Evolutionary conservation across 1,284 basidiomycete species (phyloP), one percentile per base, ranked within the genome.

Genomic region (Vanrija humicola): DNA sequence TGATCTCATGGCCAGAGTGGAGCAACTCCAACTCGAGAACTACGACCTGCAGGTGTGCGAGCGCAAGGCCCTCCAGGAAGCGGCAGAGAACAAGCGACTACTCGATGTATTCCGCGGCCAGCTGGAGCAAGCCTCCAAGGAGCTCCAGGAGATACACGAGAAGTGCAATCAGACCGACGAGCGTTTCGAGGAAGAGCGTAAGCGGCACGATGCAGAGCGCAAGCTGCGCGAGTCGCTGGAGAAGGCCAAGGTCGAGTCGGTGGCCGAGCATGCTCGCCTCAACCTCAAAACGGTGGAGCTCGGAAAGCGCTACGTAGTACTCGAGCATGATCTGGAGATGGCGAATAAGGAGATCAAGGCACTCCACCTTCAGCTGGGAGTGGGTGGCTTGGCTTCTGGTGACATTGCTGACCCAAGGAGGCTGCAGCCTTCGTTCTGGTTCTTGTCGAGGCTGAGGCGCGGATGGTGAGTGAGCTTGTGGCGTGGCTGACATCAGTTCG

Each of bases 271-370:
- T 9, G 23, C 21, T 15, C 3, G 15, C 16, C 21, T 38, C 26
- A 29, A 52, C 43, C 26, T n/a, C 38, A 48, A 48, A 40, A 34
- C 34, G 12, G 34, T 34, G 12, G 34, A 34, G 34, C 34, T 34
- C 2, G 29, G 40, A 5, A 38, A 48, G 38, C 44, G 47, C n/a
- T 12, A 19, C 42, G 38, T 56, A 15, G 38, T 25, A 10, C 26
- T 43, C 16, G 40, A 52, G 16, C 40, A 80, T 56, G 78, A 77
- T 28, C 16, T 38, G 5, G 28, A 14, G 18, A 25, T 44, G 42
- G 14, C 47, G 12, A 25, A 74, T 14, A 67, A 68, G 0, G 80
- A 79, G 38, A 73, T 79, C 63, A 70, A 79, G 50, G 52, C 59
- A 14, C 60, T 76, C 6, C 73, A 76, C 46, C 58, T 72, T 43